phyloP scores from a whole-genome alignment of 768 basidiomycete species.

The Calocybe gangraenosa region DNA sequence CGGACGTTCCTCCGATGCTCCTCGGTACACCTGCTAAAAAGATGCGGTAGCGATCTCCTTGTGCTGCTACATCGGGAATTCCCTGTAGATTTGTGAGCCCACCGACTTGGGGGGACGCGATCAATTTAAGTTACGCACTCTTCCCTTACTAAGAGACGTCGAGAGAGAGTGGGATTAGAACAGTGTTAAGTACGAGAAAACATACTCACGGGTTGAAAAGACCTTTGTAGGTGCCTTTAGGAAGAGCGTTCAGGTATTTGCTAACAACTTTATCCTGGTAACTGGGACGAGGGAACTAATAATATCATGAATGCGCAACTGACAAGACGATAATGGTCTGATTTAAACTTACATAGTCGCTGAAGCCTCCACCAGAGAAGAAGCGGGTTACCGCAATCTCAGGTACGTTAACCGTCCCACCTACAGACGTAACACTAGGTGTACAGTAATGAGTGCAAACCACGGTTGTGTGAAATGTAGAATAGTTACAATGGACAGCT shows the following conservation, averaged over 20 bases:
- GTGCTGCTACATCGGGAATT: conserved; percentile 49
- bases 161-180: background rate
- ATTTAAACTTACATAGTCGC: conserved; percentile 45
- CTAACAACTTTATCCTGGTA: conserved; percentile 43
- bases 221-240: conserved; percentile 40
- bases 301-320: conserved; percentile 1
- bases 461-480: background rate
- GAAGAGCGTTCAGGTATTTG: conserved; percentile 34
- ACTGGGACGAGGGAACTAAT: conserved; percentile 18
- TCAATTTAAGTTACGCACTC: conserved; percentile 32
- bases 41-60: conserved; percentile 36
- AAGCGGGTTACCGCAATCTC: conserved; percentile 46
- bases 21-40: conserved; percentile 33
- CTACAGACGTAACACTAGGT: conserved; percentile 63
- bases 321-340: background rate
- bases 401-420: conserved; percentile 53
- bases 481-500: conserved; percentile 45
- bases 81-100: conserved; percentile 29
- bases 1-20: conserved; percentile 61
- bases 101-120: background rate
- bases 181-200: too few species aligned
- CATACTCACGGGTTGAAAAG: conserved; percentile 53
- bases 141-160: conserved; percentile 33
- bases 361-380: conserved; percentile 75
- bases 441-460: background rate